Conservation (phyloP, 176 grass and related monocot species). For the Cymbopogon citratus region DNA sequence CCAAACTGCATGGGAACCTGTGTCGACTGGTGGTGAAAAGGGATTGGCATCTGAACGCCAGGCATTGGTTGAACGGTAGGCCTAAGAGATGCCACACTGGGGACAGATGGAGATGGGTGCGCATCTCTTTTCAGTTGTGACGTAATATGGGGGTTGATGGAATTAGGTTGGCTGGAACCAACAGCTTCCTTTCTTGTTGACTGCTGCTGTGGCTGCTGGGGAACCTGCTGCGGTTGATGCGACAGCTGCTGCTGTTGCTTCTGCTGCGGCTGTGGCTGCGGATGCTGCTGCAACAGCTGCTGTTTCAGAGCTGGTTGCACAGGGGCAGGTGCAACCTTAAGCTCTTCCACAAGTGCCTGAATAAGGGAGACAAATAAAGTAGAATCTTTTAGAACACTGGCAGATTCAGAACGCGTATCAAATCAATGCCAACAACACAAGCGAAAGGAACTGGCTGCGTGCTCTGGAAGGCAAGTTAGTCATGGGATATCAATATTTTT, state of each 20-base stretch:
- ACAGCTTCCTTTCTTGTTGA: constrained; percentile 38
- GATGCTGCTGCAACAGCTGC: constrained; percentile 29
- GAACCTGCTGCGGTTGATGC: constrained; percentile 17
- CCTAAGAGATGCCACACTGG: constrained; percentile 35
- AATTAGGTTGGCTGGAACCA: constrained; percentile 42
- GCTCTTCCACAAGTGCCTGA: constrained; percentile 47
- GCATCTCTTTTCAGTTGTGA: constrained; percentile 45
- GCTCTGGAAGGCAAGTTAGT: neutral
- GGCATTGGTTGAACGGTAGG: constrained; percentile 38
- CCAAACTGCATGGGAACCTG: constrained; percentile 65
- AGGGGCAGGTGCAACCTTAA: constrained; percentile 33
- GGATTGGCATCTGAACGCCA: constrained; percentile 36
- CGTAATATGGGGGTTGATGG: constrained; percentile 28
- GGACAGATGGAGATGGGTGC: constrained; percentile 27
- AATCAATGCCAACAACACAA: constrained; percentile 3
- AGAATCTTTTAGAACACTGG: constrained; percentile 4
- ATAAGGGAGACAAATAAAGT: constrained; percentile 8
- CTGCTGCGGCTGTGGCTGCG: neutral
- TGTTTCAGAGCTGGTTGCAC: constrained; percentile 50
- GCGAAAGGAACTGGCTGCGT: neutral
- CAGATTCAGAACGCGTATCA: neutral
- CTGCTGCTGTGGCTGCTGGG: constrained; percentile 24
- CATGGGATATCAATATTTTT: neutral
- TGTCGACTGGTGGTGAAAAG: constrained; percentile 53
- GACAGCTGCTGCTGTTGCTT: neutral